Conservation (phyloP, 2,329 filamentous ascomycete genomes). For the Pestalotiopsis sp. region DNA sequence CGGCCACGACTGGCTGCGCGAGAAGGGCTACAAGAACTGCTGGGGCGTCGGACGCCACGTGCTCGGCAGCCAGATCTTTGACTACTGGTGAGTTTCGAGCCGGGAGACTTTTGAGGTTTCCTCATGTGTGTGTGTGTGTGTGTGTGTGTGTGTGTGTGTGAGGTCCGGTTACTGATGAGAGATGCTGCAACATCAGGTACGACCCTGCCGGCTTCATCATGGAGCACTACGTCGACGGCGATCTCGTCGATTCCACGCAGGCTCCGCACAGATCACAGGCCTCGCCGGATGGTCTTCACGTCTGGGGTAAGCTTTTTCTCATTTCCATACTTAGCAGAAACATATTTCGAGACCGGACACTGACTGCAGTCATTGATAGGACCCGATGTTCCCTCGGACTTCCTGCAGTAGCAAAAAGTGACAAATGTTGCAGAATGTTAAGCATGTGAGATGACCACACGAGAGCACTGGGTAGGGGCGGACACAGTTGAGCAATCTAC, state of each 20-base stretch:
- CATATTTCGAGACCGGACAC: neutral
- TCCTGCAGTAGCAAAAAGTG: conserved; percentile 15
- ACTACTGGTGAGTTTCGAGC: conserved; percentile 57
- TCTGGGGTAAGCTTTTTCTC: conserved; percentile 41
- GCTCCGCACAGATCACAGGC: conserved; percentile 42
- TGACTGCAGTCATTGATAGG: neutral
- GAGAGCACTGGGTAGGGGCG: neutral
- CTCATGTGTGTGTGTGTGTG: too few species aligned
- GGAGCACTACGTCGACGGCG: conserved; percentile 72
- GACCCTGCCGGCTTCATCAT: conserved; percentile 64
- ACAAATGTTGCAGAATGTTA: neutral
- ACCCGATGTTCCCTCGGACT: conserved; percentile 24
- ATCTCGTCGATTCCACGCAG: conserved; percentile 58
- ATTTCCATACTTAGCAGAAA: conserved; percentile 12
- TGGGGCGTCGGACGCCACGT: conserved; percentile 74
- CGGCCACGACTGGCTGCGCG: conserved; percentile 67
- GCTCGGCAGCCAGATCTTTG: conserved; percentile 70
- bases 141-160: too few species aligned
- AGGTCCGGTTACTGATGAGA: neutral
- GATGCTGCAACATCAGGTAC: conserved; percentile 41
- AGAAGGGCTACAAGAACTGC: conserved; percentile 62
- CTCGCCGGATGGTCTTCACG: conserved; percentile 42
- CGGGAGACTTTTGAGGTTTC: too few species aligned
- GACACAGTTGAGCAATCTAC: neutral
- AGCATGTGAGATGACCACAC: neutral